Evolutionary conservation across 805 yeast species (phyloP).

Genomic region (Brettanomyces nanus): DNA sequence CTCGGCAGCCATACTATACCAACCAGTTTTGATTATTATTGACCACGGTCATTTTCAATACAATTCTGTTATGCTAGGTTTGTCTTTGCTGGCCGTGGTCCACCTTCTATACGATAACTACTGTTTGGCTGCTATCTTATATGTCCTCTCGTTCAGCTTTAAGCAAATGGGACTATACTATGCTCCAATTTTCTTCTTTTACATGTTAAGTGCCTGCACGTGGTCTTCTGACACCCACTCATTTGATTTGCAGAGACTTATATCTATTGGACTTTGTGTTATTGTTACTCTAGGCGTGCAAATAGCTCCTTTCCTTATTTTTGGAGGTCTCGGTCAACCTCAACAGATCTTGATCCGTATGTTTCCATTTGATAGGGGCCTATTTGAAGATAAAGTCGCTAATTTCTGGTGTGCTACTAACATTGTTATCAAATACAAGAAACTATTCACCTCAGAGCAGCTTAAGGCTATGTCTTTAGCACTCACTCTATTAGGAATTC

Average conservation of each 20-base stretch:
- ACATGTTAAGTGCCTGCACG: conserved; percentile 51
- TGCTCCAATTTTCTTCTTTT: conserved; percentile 81
- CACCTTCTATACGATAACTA: conserved; percentile 57
- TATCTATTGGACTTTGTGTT: conserved; percentile 59
- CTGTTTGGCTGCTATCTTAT: conserved; percentile 64
- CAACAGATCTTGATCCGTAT: conserved; percentile 57
- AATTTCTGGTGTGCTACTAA: conserved; percentile 97
- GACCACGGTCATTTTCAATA: conserved; percentile 98
- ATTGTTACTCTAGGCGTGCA: conserved; percentile 40
- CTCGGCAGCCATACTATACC: conserved; percentile 72
- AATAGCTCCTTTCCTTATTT: conserved; percentile 52
- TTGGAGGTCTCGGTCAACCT: conserved; percentile 40
- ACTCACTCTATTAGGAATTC: conserved; percentile 42
- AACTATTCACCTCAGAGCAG: conserved; percentile 42
- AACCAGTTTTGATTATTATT: conserved; percentile 73
- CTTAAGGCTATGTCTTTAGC: conserved; percentile 51
- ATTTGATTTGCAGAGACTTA: conserved; percentile 49
- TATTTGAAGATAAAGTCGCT: conserved; percentile 96
- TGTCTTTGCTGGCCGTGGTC: conserved; percentile 60
- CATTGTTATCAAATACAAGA: conserved; percentile 61
- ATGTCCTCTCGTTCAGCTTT: conserved; percentile 70
- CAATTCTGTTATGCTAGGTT: conserved; percentile 90
- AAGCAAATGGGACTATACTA: conserved; percentile 96
- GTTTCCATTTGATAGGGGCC: conserved; percentile 88
- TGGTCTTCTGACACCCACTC: conserved; percentile 14